Conservation (phyloP, 139 green algal genomes). For the Tetradesmus lagerheimii region DNA sequence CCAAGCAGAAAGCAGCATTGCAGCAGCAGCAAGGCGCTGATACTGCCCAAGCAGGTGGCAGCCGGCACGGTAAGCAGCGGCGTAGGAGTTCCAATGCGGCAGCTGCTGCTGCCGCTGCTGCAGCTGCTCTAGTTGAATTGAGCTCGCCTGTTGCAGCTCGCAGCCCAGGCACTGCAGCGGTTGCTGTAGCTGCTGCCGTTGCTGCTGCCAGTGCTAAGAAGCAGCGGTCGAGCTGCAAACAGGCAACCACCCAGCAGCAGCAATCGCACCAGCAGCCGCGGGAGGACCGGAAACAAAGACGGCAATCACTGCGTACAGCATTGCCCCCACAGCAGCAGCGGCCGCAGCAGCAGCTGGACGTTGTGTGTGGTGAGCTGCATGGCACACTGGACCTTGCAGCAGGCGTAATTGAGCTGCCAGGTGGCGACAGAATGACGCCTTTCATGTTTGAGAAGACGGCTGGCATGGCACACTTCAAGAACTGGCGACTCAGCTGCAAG, state of each 20-base stretch:
- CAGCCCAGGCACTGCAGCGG: neutral
- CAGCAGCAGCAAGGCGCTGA: neutral
- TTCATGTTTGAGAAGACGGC: neutral
- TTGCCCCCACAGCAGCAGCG: neutral
- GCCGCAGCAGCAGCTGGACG: neutral
- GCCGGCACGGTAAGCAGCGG: neutral
- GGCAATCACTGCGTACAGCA: neutral
- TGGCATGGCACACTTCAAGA: slow-evolving; percentile 8
- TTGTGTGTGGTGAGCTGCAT: slow-evolving; percentile 6
- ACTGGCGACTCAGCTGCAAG: neutral
- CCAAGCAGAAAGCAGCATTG: neutral
- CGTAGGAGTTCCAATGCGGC: neutral
- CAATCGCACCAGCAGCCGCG: neutral
- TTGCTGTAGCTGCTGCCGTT: neutral
- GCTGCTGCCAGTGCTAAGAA: neutral
- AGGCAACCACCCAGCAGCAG: neutral
- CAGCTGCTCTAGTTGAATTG: neutral
- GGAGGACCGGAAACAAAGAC: neutral
- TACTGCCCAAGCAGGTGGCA: neutral
- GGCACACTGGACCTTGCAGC: neutral
- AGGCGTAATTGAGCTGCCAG: neutral
- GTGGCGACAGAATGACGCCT: neutral
- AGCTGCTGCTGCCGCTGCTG: neutral
- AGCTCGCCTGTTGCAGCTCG: too few relatives aligned
- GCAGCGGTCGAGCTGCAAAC: neutral